A percentile compares a stretch with the other conserved stretches of the same genome.
Conservation (phyloP, 139 green algal genomes). For the Micromonas pusilla region DNA sequence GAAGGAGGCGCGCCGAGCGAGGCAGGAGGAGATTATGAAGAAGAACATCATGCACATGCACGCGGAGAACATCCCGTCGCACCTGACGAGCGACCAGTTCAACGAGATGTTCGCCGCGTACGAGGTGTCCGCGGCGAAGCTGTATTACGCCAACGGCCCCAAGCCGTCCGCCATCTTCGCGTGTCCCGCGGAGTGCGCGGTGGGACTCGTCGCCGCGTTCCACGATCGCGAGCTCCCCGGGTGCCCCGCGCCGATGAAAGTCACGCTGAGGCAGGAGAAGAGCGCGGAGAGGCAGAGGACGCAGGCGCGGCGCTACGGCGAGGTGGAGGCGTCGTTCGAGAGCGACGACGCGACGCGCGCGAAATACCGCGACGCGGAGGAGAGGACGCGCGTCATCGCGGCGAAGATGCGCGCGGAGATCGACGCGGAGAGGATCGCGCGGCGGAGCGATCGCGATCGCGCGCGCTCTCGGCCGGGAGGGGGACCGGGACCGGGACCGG, state of each 20-base stretch:
- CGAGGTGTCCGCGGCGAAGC: not conserved
- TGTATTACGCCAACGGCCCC: not conserved
- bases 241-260: not conserved
- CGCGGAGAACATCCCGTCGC: not conserved
- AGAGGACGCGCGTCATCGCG: not conserved
- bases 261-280: not conserved
- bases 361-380: not conserved
- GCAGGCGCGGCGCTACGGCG: not conserved
- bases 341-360: not conserved
- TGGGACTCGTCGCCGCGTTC: not conserved
- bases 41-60: not conserved
- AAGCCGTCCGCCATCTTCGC: not conserved
- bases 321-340: not conserved
- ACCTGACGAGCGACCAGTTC: not conserved
- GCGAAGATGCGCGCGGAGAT: not conserved
- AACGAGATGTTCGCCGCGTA: not conserved
- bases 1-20: not conserved
- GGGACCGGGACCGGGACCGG: no score
- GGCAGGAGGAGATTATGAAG: no score
- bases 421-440: no score
- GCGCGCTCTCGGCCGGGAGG: no score
- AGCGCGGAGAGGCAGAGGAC: no score
- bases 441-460: no score
- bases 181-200: not conserved
- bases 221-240: not conserved